Base-by-base conservation (phyloP, 192 early-diverging fungal genomes). In the Helicostylum pulchrum region DNA sequence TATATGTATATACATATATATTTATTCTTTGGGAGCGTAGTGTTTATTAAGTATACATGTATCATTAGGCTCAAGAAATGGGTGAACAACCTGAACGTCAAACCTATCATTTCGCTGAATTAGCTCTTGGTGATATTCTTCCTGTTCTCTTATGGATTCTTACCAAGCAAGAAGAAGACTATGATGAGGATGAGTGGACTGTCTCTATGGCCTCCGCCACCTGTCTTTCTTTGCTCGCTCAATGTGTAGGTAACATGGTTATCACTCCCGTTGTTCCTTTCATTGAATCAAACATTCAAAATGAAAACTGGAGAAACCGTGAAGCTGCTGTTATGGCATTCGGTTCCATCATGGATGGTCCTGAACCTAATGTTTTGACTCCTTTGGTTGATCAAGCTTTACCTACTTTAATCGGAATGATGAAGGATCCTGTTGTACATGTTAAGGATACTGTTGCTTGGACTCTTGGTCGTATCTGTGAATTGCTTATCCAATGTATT, bases 101-200 rank as follows among this genome's bases (percentile, higher is more conserved):
- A 14, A 86, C 77, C 75, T 84, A 87, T 65, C 61, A 89, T 64
- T 97, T 99, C 85, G 92, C 92, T 49, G 80, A 82, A 68, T 78
- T 78, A 7, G 87, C 90, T 58, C 81, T 90, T 15, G 67, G 78
- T n/a, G 89, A 96, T 64, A 87, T 97, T 60, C 77, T 94, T 12
- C 91, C 92, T 15, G 89, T 91, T 17, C 79, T 99, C 34, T 77
- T 97, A 34, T 90, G 79, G 67, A 70, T 98, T 49, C 81, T 99
- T 78, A 96, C 98, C 53, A 94, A 94, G 78, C 94, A 91, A 66
- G 96, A 98, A 44, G 96, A 97, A 70, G 95, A 98, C 46, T 94
- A 95, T 17, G 98, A 98, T 66, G 98, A 97, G 63, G 98, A 99
- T 72, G 96, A 98, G 76, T 99, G 96, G 96, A 98, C 92, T 73